Conservation (phyloP, 1,284 basidiomycete genomes). For the Tilletia indica region DNA sequence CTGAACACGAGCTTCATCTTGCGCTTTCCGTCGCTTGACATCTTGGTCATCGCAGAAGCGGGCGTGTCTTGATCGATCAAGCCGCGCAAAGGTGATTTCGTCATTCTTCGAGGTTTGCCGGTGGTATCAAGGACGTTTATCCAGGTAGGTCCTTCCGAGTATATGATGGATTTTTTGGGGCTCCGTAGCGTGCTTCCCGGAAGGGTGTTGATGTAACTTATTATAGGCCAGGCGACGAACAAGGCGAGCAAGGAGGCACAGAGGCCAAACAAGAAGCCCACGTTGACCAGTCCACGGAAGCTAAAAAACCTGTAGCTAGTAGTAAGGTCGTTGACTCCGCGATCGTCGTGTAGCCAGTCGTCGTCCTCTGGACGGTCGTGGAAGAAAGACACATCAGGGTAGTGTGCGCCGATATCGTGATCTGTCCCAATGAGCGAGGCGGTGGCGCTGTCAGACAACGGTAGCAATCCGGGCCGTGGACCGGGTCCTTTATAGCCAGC, state of each 20-base stretch:
- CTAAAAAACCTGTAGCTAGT: background rate
- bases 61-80: conserved; percentile 50
- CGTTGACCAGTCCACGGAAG: conserved; percentile 41
- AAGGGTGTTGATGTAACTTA: conserved; percentile 34
- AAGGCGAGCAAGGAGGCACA: conserved; percentile 42
- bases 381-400: background rate
- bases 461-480: background rate
- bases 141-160: background rate
- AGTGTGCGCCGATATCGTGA: background rate
- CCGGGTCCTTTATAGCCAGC: background rate
- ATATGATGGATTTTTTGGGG: background rate
- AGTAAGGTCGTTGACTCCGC: background rate
- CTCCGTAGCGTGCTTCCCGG: background rate
- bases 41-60: conserved; percentile 28
- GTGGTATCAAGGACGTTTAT: background rate
- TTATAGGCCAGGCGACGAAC: conserved; percentile 51
- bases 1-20: conserved; percentile 62
- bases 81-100: background rate
- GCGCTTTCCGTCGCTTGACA: conserved; percentile 25
- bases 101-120: background rate
- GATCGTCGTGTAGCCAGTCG: background rate
- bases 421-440: background rate
- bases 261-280: conserved; percentile 38
- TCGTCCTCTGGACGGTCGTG: background rate
- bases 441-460: background rate